Evolutionary conservation across 2,329 filamentous ascomycete species (phyloP), one percentile per base, ranked within the genome.

Genomic region (Botrytis byssoidea): DNA sequence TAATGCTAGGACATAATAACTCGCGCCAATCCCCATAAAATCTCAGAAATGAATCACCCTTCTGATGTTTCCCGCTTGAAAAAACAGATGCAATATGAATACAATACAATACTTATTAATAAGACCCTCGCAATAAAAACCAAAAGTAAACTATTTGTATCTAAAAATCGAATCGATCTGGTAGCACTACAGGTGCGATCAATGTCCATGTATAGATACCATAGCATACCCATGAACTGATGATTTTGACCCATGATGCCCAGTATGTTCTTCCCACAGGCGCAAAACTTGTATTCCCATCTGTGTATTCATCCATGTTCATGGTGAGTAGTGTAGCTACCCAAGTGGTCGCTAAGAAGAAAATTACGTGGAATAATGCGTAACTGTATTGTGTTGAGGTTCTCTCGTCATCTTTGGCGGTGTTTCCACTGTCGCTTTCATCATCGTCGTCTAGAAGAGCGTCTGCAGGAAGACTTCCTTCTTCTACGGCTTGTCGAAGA

Each of bases 191-290:
- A 4, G 96, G 96, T 63, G 96, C 96, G 61, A 97, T 86, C 78
- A 99, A 83, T 29, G 93, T 97, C 96, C 96, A 99, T 42, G 91
- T 88, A 81, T 98, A 99, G 83, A 99, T 93, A 70, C 86, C 90
- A 83, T 99, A 98, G 85, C 96, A 99, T 72, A 96, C 91, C 96
- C 96, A 99, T 29, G 95, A 91, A 83, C 95, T 97, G 71, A 98
- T 91, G 82, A 99, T 98, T 89, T 99, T 99, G 78, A 98, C 94
- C 96, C 97, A 99, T 81, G 94, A 97, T 46, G 96, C 96, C 89
- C 94, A 97, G 83, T 98, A 97, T 8, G 95, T 98, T 74, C 96
- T 88, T 32, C 96, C 96, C 6, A 99, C 95, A 0, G 95, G 93
- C 2, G 94, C 93, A 83, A 99, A 98, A 80, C 95, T 91, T 79